Conservation (phyloP, 306 rosid genomes). For the Cicer bijugum region DNA sequence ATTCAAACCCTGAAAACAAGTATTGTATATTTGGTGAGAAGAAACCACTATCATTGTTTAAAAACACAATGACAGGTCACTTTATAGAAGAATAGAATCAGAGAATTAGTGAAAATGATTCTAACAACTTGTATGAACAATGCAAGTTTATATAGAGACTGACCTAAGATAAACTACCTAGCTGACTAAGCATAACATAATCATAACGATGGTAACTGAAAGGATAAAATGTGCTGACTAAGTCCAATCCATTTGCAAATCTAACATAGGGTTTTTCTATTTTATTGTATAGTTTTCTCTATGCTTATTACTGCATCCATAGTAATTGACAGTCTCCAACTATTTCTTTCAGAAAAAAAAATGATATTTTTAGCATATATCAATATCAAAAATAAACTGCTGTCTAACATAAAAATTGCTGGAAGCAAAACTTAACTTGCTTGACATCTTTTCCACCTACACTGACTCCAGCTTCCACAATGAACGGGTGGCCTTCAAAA, state of each 20-base stretch:
- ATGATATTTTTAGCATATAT: slow-evolving; percentile 18
- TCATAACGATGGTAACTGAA: neutral
- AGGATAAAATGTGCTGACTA: neutral
- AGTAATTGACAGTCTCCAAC: slow-evolving; percentile 23
- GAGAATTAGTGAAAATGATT: neutral
- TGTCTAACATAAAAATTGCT: slow-evolving; percentile 27
- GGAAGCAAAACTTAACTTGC: slow-evolving; percentile 62
- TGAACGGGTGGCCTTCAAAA: slow-evolving; percentile 97
- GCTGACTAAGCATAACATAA: neutral
- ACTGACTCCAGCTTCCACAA: slow-evolving; percentile 98
- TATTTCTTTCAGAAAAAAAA: slow-evolving; percentile 25
- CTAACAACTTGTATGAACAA: slow-evolving; percentile 9
- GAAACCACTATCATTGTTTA: slow-evolving; percentile 32
- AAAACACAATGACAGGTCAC: slow-evolving; percentile 39
- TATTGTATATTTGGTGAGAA: slow-evolving; percentile 28
- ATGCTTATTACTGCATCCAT: slow-evolving; percentile 17
- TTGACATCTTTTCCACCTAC: slow-evolving; percentile 94
- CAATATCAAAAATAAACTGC: slow-evolving; percentile 41
- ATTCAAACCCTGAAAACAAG: slow-evolving; percentile 79
- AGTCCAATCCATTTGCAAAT: slow-evolving; percentile 13
- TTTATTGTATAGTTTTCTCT: slow-evolving; percentile 12
- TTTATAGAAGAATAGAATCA: slow-evolving; percentile 9
- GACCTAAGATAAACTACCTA: slow-evolving; percentile 8
- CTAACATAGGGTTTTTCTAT: neutral
- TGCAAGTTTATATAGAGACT: neutral